These are phyloP conservation scores for Dacryopinax spathularia DNA, from an alignment of 768 basidiomycete species.

Conservation along the genomic window DNA sequence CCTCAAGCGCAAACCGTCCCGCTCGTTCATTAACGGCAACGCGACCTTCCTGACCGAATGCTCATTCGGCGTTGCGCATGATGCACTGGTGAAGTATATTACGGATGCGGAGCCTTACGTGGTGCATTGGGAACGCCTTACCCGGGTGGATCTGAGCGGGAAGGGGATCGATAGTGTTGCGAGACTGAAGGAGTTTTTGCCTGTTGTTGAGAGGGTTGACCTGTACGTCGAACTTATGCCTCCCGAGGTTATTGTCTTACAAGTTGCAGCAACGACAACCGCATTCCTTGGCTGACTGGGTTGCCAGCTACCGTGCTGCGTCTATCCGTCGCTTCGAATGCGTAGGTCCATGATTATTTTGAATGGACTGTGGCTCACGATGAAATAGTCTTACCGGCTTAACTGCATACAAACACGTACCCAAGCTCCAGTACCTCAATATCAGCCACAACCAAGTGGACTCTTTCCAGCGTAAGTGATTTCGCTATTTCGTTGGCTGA, in stretches of 20 bases:
- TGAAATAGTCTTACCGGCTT: slow-evolving; percentile 60
- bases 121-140: slow-evolving; percentile 81
- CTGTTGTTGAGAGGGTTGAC: slow-evolving; percentile 55
- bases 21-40: slow-evolving; percentile 25
- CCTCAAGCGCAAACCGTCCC: slow-evolving; percentile 12
- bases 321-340: slow-evolving; percentile 61
- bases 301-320: slow-evolving; percentile 40
- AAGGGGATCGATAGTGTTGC: slow-evolving; percentile 70
- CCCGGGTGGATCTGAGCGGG: slow-evolving; percentile 54
- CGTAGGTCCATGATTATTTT: slow-evolving; percentile 31
- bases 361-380: background rate
- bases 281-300: background rate
- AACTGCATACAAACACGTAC: slow-evolving; percentile 77
- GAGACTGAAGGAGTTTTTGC: slow-evolving; percentile 78
- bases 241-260: background rate
- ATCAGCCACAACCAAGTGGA: slow-evolving; percentile 83
- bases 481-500: background rate
- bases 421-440: slow-evolving; percentile 77
- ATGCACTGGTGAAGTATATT: slow-evolving; percentile 77
- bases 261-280: background rate
- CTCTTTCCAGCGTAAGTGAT: slow-evolving; percentile 62
- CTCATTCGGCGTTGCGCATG: slow-evolving; percentile 89
- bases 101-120: slow-evolving; percentile 92
- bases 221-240: slow-evolving; percentile 40
- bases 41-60: slow-evolving; percentile 85